phyloP scores from a whole-genome alignment of 2,329 filamentous ascomycete species.

The Fusarium goolgardi region DNA sequence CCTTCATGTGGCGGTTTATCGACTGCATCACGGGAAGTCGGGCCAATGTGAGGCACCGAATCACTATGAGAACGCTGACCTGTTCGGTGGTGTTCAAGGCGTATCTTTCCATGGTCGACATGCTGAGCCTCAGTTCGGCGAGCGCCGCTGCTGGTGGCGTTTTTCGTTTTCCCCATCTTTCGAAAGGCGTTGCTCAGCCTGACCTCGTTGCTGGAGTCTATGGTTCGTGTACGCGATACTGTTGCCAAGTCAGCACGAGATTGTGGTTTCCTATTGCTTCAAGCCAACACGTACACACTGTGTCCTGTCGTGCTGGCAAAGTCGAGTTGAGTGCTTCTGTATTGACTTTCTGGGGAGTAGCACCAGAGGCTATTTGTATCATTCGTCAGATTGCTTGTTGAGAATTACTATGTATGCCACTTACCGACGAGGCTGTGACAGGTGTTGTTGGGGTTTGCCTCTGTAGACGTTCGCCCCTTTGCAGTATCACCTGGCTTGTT shows the following conservation, averaged over 20 bases:
- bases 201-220: constrained; percentile 45
- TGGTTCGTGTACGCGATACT: constrained; percentile 40
- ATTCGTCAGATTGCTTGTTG: constrained; percentile 2
- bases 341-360: background rate
- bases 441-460: background rate
- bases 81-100: constrained; percentile 12
- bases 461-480: background rate
- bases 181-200: constrained; percentile 49
- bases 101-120: constrained; percentile 7
- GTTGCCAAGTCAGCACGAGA: constrained; percentile 5
- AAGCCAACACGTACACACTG: constrained; percentile 25
- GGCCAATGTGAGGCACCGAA: constrained; percentile 4
- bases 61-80: background rate
- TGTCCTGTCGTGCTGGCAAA: constrained; percentile 26
- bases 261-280: background rate
- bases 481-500: background rate
- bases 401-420: background rate
- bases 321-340: background rate
- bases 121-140: constrained; percentile 11
- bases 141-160: constrained; percentile 3
- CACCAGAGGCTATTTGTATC: constrained; percentile 8
- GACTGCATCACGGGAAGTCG: constrained; percentile 6
- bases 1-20: constrained; percentile 6
- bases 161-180: constrained; percentile 17
- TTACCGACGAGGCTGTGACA: constrained; percentile 2